A percentile compares a stretch with the other conserved stretches of the same genome.
These are phyloP conservation scores for Penicillium palitans DNA, from an alignment of 2,329 filamentous ascomycete genomes.

Conservation along the genomic window DNA sequence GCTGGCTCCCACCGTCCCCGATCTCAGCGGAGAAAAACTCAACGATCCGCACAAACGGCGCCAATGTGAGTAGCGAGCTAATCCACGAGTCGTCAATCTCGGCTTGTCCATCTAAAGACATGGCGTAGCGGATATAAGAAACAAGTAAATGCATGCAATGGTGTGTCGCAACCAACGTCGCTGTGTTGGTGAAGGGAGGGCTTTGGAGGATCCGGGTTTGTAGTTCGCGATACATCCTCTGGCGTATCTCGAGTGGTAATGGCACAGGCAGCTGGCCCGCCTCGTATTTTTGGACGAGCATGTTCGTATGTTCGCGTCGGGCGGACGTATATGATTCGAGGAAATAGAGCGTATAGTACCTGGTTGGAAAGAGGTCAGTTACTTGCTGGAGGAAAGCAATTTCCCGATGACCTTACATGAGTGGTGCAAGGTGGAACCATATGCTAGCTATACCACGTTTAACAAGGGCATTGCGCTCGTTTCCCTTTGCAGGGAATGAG, in stretches of 20 bases:
- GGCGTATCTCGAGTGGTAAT: constrained; percentile 36
- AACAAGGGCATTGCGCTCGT: constrained; percentile 36
- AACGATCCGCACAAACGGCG: constrained; percentile 41
- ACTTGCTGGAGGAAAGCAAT: not conserved
- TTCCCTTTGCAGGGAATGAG: constrained; percentile 34
- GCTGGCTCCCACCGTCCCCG: constrained; percentile 43
- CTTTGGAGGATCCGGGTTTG: constrained; percentile 41
- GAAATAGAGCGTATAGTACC: constrained; percentile 46
- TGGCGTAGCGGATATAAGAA: constrained; percentile 40
- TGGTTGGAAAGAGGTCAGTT: constrained; percentile 18
- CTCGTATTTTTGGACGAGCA: constrained; percentile 41
- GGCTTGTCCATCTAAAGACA: constrained; percentile 32
- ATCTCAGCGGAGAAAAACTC: constrained; percentile 48
- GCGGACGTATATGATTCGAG: constrained; percentile 43
- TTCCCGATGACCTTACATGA: constrained; percentile 36
- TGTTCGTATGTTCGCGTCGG: constrained; percentile 40
- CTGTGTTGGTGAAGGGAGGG: constrained; percentile 43
- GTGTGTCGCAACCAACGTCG: constrained; percentile 43
- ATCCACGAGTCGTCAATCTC: constrained; percentile 42
- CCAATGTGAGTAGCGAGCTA: constrained; percentile 42
- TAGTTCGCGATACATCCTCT: constrained; percentile 38
- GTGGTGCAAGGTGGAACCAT: constrained; percentile 43
- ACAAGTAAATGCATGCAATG: constrained; percentile 45
- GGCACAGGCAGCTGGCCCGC: constrained; percentile 41
- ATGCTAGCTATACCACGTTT: constrained; percentile 37